These are phyloP conservation scores for Mrakia frigida DNA, from an alignment of 768 basidiomycete species.

Conservation along the genomic window DNA sequence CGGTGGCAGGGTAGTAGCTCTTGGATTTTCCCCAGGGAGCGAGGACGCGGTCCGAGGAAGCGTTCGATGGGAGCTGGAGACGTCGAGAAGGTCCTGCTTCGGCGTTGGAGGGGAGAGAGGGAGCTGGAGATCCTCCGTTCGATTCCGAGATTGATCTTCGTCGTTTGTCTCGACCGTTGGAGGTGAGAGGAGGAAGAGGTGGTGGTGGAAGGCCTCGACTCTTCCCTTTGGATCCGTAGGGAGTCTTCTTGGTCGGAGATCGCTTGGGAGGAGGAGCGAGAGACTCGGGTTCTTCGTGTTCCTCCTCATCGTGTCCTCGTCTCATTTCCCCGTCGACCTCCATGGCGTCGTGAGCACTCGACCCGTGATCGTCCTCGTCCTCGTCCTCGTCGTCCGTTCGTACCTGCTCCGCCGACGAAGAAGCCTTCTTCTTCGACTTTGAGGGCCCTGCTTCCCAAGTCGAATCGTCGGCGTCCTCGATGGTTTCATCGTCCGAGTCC, in stretches of 20 bases:
- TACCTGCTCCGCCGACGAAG: too few relatives aligned
- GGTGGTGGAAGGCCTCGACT: neutral
- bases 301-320: neutral
- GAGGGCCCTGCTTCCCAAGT: neutral
- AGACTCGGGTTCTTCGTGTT: neutral
- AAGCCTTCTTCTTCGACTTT: neutral
- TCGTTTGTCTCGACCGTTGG: neutral
- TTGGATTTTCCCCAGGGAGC: neutral
- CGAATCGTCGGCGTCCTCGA: neutral
- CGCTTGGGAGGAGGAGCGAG: slow-evolving; percentile 1
- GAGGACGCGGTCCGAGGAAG: neutral
- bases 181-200: neutral
- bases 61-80: neutral
- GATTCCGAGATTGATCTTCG: neutral
- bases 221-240: neutral
- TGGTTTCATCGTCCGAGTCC: neutral
- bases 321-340: neutral
- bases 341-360: neutral
- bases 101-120: neutral
- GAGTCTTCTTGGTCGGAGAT: neutral
- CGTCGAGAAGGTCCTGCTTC: neutral
- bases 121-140: neutral
- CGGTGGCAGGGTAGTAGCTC: neutral
- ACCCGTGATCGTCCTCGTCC: neutral
- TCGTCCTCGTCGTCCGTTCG: neutral